Percentiles rank a stretch among this genome's conserved stretches.
Conservation (phyloP, 2,329 filamentous ascomycete species). For the Pseudogymnoascus sp. region DNA sequence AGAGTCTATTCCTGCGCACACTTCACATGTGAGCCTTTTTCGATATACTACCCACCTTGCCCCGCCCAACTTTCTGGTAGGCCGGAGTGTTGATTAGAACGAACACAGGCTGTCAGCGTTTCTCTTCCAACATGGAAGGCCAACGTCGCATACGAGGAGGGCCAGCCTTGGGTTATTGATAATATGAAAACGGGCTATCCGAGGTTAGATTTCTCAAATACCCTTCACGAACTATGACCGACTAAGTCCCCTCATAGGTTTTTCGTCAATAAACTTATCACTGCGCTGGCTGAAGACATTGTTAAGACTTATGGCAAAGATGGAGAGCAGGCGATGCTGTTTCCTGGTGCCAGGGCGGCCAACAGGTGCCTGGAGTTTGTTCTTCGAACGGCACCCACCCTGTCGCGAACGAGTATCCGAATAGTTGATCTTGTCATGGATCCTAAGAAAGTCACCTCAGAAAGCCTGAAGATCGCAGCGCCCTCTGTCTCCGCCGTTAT, state of each 20-base stretch:
- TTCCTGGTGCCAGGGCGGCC: constrained; percentile 67
- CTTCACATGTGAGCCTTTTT: constrained; percentile 28
- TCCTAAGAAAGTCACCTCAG: constrained; percentile 42
- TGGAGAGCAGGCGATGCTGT: constrained; percentile 68
- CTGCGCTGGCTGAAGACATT: constrained; percentile 63
- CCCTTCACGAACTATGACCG: constrained; percentile 13
- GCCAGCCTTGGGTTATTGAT: constrained; percentile 74
- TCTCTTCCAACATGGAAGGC: constrained; percentile 88
- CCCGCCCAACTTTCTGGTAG: constrained; percentile 1
- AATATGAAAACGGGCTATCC: constrained; percentile 90
- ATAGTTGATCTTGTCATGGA: constrained; percentile 59
- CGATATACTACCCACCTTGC: constrained; percentile 14
- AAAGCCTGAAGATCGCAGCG: constrained; percentile 45
- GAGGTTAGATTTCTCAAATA: constrained; percentile 44
- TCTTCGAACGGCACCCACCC: constrained; percentile 46
- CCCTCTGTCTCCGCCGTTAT: constrained; percentile 64
- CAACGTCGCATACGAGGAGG: constrained; percentile 92
- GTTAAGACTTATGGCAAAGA: constrained; percentile 53
- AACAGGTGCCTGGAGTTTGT: constrained; percentile 70
- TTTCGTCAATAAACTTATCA: constrained; percentile 81
- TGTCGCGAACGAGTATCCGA: constrained; percentile 41
- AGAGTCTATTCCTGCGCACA: constrained; percentile 29
- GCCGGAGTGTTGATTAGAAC: constrained; percentile 6
- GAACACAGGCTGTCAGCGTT: constrained; percentile 77
- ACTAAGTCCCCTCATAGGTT: constrained; percentile 49